Evolutionary conservation across 2,329 filamentous ascomycete genomes (phyloP), one percentile per base, ranked within the genome.

Genomic region (Talaromyces pinophilus): DNA sequence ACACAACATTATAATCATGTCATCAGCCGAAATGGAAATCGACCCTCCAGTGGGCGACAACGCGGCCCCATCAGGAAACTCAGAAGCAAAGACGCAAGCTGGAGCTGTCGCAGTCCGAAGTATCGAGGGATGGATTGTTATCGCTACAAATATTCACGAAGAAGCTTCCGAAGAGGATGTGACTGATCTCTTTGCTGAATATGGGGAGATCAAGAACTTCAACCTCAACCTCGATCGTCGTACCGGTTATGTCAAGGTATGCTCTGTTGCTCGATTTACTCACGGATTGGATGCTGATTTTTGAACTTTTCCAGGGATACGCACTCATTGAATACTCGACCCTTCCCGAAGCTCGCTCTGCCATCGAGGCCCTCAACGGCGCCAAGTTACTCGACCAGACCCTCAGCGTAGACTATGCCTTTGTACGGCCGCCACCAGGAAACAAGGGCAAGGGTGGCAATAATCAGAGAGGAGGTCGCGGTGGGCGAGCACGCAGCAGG

Each of bases 131-230:
- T 90, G 87, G 87, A 89, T 90, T 74, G 82, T 90, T 68, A 83
- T 89, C n/a, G 87, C 84, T 64, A 88, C 87, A n/a, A 89, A 90
- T 70, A 86, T 90, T 42, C 87, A 90, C 71, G 87, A 89, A 73
- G 87, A 90, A 74, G 86, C 87, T 10, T 85, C 82, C n/a, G 87
- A 90, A 74, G 87, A 90, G 76, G 87, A 89, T 69, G 77, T 90
- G 30, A 86, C 85, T 63, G 87, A 90, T 71, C 76, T 89, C 72
- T 90, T 90, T 74, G 87, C 85, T 67, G 87, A 90, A 68, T 87
- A 85, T 70, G 87, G 87, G 65, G 86, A 88, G 72, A 88, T 90
- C 72, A 89, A 88, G 82, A 89, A 89, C 73, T 77, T 89, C 72
- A 87, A 87, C 73, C 78, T 90, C 79, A 89, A 89, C 73, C 75